Evolutionary conservation across 2,329 filamentous ascomycete genomes (phyloP).

Genomic region (Rutstroemia sp.): DNA sequence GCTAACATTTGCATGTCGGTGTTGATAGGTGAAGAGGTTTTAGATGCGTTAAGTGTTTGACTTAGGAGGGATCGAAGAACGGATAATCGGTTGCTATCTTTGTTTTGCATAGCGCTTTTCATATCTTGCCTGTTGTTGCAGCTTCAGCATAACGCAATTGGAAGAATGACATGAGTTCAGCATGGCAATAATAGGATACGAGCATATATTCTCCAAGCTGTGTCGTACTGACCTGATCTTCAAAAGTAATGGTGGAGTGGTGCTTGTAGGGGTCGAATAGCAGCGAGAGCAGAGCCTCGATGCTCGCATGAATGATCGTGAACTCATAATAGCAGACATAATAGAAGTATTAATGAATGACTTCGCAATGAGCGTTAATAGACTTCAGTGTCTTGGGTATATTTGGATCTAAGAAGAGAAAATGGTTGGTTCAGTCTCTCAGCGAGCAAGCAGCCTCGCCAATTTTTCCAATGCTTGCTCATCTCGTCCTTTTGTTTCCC

Average conservation of each 20-base stretch:
- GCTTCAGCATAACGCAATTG: not conserved
- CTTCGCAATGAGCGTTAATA: not conserved
- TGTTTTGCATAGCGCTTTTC: constrained; percentile 58
- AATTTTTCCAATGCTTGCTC: no score
- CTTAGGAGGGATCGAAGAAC: constrained; percentile 64
- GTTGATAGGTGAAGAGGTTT: constrained; percentile 60
- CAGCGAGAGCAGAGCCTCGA: constrained; percentile 21
- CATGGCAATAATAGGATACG: no score
- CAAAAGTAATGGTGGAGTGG: constrained; percentile 29
- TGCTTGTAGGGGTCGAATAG: constrained; percentile 23
- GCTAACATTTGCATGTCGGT: constrained; percentile 63
- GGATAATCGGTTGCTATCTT: constrained; percentile 55
- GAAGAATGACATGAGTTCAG: no score
- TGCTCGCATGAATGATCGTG: constrained; percentile 17
- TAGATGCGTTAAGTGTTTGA: constrained; percentile 67
- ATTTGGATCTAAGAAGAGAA: no score
- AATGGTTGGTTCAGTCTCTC: no score
- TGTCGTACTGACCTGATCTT: constrained; percentile 29
- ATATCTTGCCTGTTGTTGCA: constrained; percentile 39
- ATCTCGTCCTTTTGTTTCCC: no score
- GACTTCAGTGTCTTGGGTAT: no score
- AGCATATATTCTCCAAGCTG: no score
- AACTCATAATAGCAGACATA: constrained; percentile 12
- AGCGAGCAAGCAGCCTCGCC: no score
- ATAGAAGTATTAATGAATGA: not conserved